phyloP scores from a whole-genome alignment of 2,329 filamentous ascomycete species.

The Calonectria honghensis region DNA sequence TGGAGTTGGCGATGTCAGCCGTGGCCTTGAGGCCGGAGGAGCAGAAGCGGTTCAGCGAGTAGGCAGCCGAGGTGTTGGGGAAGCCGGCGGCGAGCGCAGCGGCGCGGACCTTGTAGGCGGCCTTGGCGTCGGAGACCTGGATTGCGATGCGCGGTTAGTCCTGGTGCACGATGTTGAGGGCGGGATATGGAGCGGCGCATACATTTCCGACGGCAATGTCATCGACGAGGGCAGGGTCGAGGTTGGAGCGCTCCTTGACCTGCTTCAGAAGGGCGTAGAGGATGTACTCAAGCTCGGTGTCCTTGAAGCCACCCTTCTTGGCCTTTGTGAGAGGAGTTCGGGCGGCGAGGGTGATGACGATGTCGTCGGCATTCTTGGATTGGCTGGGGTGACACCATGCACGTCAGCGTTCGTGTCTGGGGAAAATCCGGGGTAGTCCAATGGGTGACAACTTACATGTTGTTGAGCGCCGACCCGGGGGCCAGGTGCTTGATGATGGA shows the following conservation, averaged over 20 bases:
- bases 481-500: constrained; percentile 92
- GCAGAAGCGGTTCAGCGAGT: constrained; percentile 95
- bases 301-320: constrained; percentile 95
- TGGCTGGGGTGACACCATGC: constrained; percentile 73
- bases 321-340: constrained; percentile 93
- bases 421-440: not conserved
- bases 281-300: constrained; percentile 91
- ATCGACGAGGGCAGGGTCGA: constrained; percentile 88
- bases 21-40: constrained; percentile 96
- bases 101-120: constrained; percentile 92
- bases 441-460: constrained; percentile 78
- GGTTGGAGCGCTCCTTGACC: constrained; percentile 80
- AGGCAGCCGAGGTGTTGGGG: constrained; percentile 90
- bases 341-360: constrained; percentile 95
- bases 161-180: not conserved
- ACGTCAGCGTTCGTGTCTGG: constrained; percentile 1
- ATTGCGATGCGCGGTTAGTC: constrained; percentile 28
- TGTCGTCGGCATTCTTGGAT: constrained; percentile 94
- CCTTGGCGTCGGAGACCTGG: constrained; percentile 88
- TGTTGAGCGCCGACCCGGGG: constrained; percentile 81
- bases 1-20: constrained; percentile 94
- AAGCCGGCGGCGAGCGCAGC: constrained; percentile 93
- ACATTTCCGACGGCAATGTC: constrained; percentile 97
- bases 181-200: constrained; percentile 46
- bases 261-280: constrained; percentile 89